phyloP scores from a whole-genome alignment of 805 yeast genomes.

The Pichia californica region DNA sequence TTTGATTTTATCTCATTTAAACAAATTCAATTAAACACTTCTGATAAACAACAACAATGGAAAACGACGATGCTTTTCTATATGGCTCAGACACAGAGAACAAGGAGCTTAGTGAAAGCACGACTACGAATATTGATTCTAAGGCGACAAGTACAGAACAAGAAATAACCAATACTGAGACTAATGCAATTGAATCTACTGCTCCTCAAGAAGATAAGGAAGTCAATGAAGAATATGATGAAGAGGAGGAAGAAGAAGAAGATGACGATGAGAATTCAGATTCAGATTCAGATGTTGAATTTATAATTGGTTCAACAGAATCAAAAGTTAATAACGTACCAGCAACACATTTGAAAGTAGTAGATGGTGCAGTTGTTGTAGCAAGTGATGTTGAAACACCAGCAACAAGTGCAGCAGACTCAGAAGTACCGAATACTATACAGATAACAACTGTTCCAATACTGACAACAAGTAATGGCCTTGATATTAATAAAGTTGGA shows the following conservation, averaged over 20 bases:
- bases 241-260: constrained; percentile 17
- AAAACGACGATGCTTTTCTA: constrained; percentile 65
- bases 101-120: not conserved
- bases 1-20: too few relatives aligned
- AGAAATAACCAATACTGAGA: too few relatives aligned
- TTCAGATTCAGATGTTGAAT: constrained; percentile 63
- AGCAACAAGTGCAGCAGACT: constrained; percentile 15
- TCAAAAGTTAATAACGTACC: constrained; percentile 14
- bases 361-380: too few relatives aligned
- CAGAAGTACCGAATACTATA: constrained; percentile 6
- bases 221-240: constrained; percentile 10
- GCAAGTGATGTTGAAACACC: constrained; percentile 11
- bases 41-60: too few relatives aligned
- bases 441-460: constrained; percentile 26
- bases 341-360: constrained; percentile 10
- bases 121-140: not conserved
- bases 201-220: not conserved
- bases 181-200: not conserved
- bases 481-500: constrained; percentile 71
- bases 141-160: not conserved
- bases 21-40: too few relatives aligned
- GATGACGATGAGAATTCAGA: constrained; percentile 15
- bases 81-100: constrained; percentile 48
- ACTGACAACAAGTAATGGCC: constrained; percentile 33
- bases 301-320: constrained; percentile 52